These are phyloP conservation scores for Beauveria rudraprayagi DNA, from an alignment of 2,329 filamentous ascomycete species.

Conservation along the genomic window DNA sequence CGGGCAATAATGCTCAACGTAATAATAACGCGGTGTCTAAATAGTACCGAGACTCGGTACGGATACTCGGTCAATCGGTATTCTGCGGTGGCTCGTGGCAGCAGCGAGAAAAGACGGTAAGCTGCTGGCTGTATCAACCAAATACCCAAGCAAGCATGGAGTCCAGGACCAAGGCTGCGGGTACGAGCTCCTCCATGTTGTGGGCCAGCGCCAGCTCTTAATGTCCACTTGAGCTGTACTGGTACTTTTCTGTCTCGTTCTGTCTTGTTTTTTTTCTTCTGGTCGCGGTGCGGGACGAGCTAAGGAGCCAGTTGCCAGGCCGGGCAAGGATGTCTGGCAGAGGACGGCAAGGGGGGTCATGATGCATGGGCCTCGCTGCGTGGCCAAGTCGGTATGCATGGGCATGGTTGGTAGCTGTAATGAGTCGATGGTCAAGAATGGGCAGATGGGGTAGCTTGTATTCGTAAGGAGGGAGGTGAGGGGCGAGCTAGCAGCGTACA, in stretches of 20 bases:
- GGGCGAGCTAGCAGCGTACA: slow-evolving; percentile 1
- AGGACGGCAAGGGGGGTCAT: neutral
- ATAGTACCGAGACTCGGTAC: neutral
- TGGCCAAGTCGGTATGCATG: slow-evolving; percentile 4
- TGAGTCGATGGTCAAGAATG: slow-evolving; percentile 4
- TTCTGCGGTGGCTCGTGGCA: neutral
- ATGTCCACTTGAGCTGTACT: slow-evolving; percentile 1
- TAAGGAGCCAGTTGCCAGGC: neutral
- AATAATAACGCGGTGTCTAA: neutral
- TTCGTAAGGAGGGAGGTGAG: slow-evolving; percentile 1
- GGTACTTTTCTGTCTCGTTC: neutral
- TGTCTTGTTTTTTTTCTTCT: slow-evolving; percentile 1
- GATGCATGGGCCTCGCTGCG: slow-evolving; percentile 6
- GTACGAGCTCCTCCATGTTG: slow-evolving; percentile 5
- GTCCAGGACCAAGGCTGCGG: slow-evolving; percentile 4
- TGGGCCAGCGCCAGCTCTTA: neutral
- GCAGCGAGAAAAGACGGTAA: slow-evolving; percentile 9
- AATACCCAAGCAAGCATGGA: neutral
- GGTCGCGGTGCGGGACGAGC: slow-evolving; percentile 2
- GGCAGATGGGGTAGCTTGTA: neutral
- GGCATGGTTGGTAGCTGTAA: neutral
- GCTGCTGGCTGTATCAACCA: neutral
- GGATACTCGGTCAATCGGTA: neutral
- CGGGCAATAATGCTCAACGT: neutral
- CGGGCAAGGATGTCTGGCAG: neutral